Base-by-base conservation (phyloP, 148 eudicot species). In the Dysphania ambrosioides region DNA sequence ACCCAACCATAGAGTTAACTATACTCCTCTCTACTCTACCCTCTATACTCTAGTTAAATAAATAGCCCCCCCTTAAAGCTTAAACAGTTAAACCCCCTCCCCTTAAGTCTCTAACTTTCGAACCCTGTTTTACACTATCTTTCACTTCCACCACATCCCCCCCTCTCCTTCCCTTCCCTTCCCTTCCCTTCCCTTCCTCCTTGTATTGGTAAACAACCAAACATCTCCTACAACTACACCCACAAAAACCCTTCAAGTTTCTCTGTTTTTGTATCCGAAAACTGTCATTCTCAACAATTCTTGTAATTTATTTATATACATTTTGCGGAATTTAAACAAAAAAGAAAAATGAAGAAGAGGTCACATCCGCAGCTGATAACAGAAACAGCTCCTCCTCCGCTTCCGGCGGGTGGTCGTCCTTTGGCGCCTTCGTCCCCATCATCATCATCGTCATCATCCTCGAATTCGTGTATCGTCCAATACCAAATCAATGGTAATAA, bases 181-280 rank as follows among this genome's bases (percentile, higher is more conserved):
- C 65, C 13, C 27, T 42, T 30, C 36, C n/a, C 35, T 30, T 36
- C 23, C 47, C 1, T 67, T 41, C 60, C 36, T 71, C 77, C 26
- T 67, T 59, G 66, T 82, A 79, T 83, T 81, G 85, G 85, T 81
- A 77, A 87, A 82, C 90, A 77, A 87, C 85, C 79, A 75, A 73
- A 72, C 83, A 75, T 85, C 16, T 64, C 75, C 87, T 42, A 9
- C 47, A 42, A 2, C 47, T 9, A 42, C n/a, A n/a, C n/a, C n/a
- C n/a, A n/a, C n/a, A n/a, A n/a, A n/a, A n/a, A n/a, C n/a, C n/a
- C n/a, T n/a, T n/a, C n/a, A n/a, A n/a, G n/a, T n/a, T n/a, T n/a
- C n/a, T n/a, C n/a, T n/a, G n/a, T n/a, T n/a, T n/a, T n/a, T n/a
- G n/a, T n/a, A n/a, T n/a, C n/a, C n/a, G n/a, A n/a, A n/a, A n/a